These are phyloP conservation scores for Effrenium voratum DNA, from an alignment of 73 alveolate species.

Conservation along the genomic window DNA sequence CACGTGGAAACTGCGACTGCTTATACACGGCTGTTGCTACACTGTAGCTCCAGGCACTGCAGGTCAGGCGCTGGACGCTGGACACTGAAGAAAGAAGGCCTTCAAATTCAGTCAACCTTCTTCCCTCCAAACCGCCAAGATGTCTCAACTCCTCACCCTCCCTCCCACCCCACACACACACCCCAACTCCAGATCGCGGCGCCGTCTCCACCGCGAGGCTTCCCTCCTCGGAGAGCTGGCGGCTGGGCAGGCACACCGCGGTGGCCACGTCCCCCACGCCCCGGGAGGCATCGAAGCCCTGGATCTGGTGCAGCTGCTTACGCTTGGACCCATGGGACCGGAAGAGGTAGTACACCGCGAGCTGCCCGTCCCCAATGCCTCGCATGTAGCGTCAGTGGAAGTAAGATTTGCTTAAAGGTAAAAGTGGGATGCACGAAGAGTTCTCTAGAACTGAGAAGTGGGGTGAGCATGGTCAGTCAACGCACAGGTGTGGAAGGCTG, in stretches of 20 bases:
- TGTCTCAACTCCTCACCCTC: neutral
- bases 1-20: neutral
- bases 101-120: no score
- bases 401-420: no score
- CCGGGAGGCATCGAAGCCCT: slow-evolving; percentile 90
- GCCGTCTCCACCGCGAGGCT: slow-evolving; percentile 78
- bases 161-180: neutral
- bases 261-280: slow-evolving; percentile 77
- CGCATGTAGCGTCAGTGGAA: no score
- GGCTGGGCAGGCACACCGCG: slow-evolving; percentile 63
- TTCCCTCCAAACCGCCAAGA: no score
- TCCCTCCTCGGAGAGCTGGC: slow-evolving; percentile 67
- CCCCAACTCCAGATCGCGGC: neutral
- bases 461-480: neutral
- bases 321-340: slow-evolving; percentile 91
- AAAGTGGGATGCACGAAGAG: no score
- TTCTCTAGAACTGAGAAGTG: neutral
- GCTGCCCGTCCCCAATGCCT: slow-evolving; percentile 89
- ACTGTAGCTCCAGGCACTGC: neutral
- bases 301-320: slow-evolving; percentile 87
- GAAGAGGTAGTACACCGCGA: slow-evolving; percentile 89
- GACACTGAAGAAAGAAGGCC: neutral
- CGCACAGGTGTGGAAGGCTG: no score
- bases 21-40: neutral
- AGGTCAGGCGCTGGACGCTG: neutral